Conservation (phyloP, 495 filamentous ascomycete species). For the Pyronema omphalodes region DNA sequence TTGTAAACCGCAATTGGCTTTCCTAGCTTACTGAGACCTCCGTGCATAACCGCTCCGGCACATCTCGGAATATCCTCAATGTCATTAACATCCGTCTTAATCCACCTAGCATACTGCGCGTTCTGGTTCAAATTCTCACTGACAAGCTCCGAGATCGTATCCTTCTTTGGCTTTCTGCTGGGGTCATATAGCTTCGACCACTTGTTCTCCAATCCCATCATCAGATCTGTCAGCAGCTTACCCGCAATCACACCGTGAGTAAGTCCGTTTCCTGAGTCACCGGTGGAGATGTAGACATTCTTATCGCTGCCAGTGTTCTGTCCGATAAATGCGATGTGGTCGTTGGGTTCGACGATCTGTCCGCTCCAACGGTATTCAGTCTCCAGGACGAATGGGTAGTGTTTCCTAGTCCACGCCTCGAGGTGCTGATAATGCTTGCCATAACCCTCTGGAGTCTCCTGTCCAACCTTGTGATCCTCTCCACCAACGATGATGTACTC, state of each 20-base stretch:
- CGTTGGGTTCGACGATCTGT: slow-evolving; percentile 39
- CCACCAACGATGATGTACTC: slow-evolving; percentile 42
- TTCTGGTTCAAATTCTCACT: slow-evolving; percentile 36
- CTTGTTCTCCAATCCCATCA: slow-evolving; percentile 30
- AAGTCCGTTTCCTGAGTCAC: slow-evolving; percentile 41
- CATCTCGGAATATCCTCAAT: slow-evolving; percentile 36
- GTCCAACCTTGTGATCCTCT: slow-evolving; percentile 42
- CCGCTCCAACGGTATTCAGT: slow-evolving; percentile 38
- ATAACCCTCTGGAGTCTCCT: slow-evolving; percentile 28
- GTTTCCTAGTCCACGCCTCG: slow-evolving; percentile 33
- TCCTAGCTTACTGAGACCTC: slow-evolving; percentile 16
- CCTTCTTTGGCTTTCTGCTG: slow-evolving; percentile 27
- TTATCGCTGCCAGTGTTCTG: slow-evolving; percentile 33
- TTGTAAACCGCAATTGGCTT: slow-evolving; percentile 39
- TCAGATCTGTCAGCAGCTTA: slow-evolving; percentile 35
- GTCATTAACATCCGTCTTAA: slow-evolving; percentile 36
- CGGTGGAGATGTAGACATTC: slow-evolving; percentile 36
- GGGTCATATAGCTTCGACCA: slow-evolving; percentile 36
- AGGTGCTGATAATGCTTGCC: slow-evolving; percentile 29
- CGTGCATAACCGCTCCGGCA: slow-evolving; percentile 35
- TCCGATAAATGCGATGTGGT: slow-evolving; percentile 38
- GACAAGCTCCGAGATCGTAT: slow-evolving; percentile 28
- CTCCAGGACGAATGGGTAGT: slow-evolving; percentile 33
- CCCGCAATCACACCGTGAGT: slow-evolving; percentile 39
- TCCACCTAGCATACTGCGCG: slow-evolving; percentile 36